phyloP scores from a whole-genome alignment of 2,329 filamentous ascomycete genomes.

The Coleophoma cylindrospora region DNA sequence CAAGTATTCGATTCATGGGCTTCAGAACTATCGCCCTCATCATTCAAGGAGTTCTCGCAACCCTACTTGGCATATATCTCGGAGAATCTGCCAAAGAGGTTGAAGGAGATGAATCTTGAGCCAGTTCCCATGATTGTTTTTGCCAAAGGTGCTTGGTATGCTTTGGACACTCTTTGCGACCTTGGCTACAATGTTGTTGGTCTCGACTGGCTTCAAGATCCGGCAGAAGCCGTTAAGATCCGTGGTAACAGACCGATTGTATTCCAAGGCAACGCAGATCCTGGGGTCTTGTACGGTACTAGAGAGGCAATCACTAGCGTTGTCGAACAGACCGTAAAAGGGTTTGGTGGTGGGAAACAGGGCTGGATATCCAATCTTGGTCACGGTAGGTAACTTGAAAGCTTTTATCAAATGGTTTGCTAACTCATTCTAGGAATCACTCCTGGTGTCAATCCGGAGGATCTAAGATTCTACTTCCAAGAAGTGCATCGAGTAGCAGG shows the following conservation, averaged over 20 bases:
- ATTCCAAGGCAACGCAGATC: constrained; percentile 93
- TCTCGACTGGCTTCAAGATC: constrained; percentile 91
- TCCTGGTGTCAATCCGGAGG: constrained; percentile 88
- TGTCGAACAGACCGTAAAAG: constrained; percentile 81
- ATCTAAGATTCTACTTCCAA: constrained; percentile 89
- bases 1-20: constrained; percentile 99
- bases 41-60: constrained; percentile 80
- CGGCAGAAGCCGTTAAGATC: constrained; percentile 75
- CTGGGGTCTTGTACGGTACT: constrained; percentile 85
- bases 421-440: constrained; percentile 66
- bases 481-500: constrained; percentile 74
- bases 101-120: constrained; percentile 71
- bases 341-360: constrained; percentile 75
- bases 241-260: constrained; percentile 71
- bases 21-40: constrained; percentile 78
- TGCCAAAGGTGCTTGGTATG: constrained; percentile 96
- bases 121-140: constrained; percentile 96
- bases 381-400: constrained; percentile 62
- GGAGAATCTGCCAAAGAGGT: constrained; percentile 67
- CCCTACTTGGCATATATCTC: constrained; percentile 86
- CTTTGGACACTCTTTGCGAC: constrained; percentile 79
- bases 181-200: constrained; percentile 92
- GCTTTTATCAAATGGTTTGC: constrained; percentile 4
- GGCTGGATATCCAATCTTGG: constrained; percentile 97
- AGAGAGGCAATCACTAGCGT: constrained; percentile 74